Evolutionary conservation across 2,329 filamentous ascomycete species (phyloP).

Genomic region (Aspergillus proliferans): DNA sequence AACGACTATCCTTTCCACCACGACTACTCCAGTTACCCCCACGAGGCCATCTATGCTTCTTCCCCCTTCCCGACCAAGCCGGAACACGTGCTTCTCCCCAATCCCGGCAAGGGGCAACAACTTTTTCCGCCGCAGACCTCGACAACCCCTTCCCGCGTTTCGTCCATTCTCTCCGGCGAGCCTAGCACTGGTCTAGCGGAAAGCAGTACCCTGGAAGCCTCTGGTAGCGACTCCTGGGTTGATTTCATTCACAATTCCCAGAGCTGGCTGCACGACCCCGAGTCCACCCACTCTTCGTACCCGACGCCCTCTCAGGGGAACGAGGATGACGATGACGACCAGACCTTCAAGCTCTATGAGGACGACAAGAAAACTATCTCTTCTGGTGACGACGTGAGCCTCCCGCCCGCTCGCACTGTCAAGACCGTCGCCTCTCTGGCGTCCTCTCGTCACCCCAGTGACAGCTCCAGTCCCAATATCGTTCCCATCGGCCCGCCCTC

Average conservation of each 20-base stretch:
- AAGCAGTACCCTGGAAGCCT: slow-evolving; percentile 23
- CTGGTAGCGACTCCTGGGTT: slow-evolving; percentile 27
- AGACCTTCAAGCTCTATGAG: background rate
- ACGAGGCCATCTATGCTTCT: slow-evolving; percentile 30
- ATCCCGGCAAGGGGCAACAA: slow-evolving; percentile 33
- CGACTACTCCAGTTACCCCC: slow-evolving; percentile 17
- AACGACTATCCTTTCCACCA: slow-evolving; percentile 5
- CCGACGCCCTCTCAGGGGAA: slow-evolving; percentile 15
- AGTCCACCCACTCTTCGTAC: slow-evolving; percentile 33
- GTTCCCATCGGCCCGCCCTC: slow-evolving; percentile 38
- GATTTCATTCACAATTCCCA: slow-evolving; percentile 30
- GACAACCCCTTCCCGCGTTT: background rate
- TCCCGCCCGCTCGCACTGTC: slow-evolving; percentile 31
- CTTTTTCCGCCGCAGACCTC: slow-evolving; percentile 14
- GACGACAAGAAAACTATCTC: slow-evolving; percentile 13
- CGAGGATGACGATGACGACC: background rate
- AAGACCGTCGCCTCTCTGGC: slow-evolving; percentile 30
- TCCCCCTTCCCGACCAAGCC: slow-evolving; percentile 45
- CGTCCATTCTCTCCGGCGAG: background rate
- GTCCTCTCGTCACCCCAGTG: slow-evolving; percentile 21
- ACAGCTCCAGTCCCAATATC: slow-evolving; percentile 25
- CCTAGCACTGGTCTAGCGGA: slow-evolving; percentile 11
- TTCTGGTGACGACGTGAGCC: slow-evolving; percentile 29
- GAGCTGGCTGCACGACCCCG: slow-evolving; percentile 34
- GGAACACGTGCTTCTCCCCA: slow-evolving; percentile 40